A percentile compares a stretch with the other conserved stretches of the same genome.
Conservation (phyloP, 495 filamentous ascomycete genomes). For the Xylaria intraflava region DNA sequence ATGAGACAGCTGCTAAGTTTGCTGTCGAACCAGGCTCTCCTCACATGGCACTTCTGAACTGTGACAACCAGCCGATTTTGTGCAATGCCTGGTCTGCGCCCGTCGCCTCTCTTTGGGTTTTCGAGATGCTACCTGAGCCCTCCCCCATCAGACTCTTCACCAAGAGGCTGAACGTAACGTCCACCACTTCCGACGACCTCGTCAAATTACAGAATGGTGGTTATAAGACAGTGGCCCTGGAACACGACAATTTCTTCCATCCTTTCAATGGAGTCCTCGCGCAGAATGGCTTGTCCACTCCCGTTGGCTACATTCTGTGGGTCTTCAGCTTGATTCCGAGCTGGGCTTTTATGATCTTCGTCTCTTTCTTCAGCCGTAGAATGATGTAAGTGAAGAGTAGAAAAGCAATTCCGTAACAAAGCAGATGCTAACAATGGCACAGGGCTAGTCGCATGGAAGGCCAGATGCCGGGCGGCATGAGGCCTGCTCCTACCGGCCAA, state of each 20-base stretch:
- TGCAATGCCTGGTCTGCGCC: conserved; percentile 76
- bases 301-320: conserved; percentile 72
- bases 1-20: conserved; percentile 62
- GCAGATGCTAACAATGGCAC: neutral
- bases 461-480: conserved; percentile 18
- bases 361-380: conserved; percentile 72
- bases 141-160: conserved; percentile 56
- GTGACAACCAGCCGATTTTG: conserved; percentile 69
- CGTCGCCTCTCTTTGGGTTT: conserved; percentile 64
- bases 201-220: conserved; percentile 59
- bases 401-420: neutral
- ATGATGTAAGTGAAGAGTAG: conserved; percentile 68
- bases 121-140: conserved; percentile 50
- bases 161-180: conserved; percentile 58
- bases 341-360: conserved; percentile 67
- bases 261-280: conserved; percentile 71
- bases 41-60: conserved; percentile 67
- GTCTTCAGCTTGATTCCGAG: conserved; percentile 50
- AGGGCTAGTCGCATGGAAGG: conserved; percentile 32
- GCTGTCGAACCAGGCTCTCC: conserved; percentile 59
- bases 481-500: conserved; percentile 22
- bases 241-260: conserved; percentile 71
- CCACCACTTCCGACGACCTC: conserved; percentile 55
- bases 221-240: conserved; percentile 45
- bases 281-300: conserved; percentile 54